Conservation (phyloP, 352 stramenopile species). For the Pythium phragmiticola region DNA sequence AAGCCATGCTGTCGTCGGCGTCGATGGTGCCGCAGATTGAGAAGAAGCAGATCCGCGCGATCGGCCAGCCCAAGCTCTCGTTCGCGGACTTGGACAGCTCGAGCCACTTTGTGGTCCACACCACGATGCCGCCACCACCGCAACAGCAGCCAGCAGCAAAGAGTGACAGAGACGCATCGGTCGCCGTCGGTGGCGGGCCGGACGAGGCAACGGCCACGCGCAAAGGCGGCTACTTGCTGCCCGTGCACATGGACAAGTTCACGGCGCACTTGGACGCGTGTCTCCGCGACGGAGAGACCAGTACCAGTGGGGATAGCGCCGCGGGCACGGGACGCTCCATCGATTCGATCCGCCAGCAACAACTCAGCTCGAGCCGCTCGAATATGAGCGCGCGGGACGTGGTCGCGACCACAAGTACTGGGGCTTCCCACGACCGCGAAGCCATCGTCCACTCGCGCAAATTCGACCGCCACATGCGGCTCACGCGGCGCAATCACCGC, state of each 20-base stretch:
- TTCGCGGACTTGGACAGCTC: slow-evolving; percentile 36
- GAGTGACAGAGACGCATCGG: too few relatives aligned
- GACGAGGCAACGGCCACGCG: slow-evolving; percentile 19
- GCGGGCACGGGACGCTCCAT: not conserved
- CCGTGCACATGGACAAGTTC: slow-evolving; percentile 55
- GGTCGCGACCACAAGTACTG: not conserved
- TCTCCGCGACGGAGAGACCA: slow-evolving; percentile 12
- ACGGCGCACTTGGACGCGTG: slow-evolving; percentile 30
- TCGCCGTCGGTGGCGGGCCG: not conserved
- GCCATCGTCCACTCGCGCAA: slow-evolving; percentile 51
- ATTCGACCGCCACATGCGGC: slow-evolving; percentile 73
- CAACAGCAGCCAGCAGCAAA: not conserved
- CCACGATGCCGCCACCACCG: not conserved
- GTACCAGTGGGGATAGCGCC: not conserved
- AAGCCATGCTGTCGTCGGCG: slow-evolving; percentile 61
- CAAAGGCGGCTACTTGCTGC: slow-evolving; percentile 43
- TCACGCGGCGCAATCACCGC: slow-evolving; percentile 56
- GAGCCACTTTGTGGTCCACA: not conserved
- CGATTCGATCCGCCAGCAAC: slow-evolving; percentile 1
- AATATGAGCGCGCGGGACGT: not conserved
- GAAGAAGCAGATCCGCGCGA: slow-evolving; percentile 60
- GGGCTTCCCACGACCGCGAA: slow-evolving; percentile 33
- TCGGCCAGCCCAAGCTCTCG: slow-evolving; percentile 52
- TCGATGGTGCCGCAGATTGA: slow-evolving; percentile 64
- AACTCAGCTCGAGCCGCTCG: slow-evolving; percentile 12